These are phyloP conservation scores for Serendipita vermifera DNA, from an alignment of 768 basidiomycete genomes.

Conservation along the genomic window DNA sequence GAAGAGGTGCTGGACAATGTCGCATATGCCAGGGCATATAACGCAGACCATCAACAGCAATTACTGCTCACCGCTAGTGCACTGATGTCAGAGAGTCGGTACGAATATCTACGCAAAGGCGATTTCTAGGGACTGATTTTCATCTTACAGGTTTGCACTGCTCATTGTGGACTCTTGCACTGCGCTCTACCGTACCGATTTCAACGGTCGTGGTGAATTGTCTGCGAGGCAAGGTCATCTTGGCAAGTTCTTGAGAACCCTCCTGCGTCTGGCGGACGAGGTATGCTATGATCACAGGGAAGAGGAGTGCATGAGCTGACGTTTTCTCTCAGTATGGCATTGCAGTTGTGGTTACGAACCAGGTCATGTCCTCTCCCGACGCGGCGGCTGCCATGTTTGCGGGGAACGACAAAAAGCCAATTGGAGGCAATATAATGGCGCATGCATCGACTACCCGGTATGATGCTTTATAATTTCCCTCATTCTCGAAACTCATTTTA, in stretches of 20 bases:
- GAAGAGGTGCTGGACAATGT: conserved; percentile 98
- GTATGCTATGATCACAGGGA: conserved; percentile 33
- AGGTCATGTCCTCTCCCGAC: conserved; percentile 99
- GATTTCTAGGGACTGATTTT: no score
- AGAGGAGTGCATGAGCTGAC: conserved; percentile 4
- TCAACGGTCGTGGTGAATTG: conserved; percentile 87
- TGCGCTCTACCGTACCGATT: conserved; percentile 89
- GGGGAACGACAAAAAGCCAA: conserved; percentile 92
- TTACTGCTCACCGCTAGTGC: conserved; percentile 86
- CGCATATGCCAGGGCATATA: conserved; percentile 96
- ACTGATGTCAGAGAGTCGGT: conserved; percentile 99
- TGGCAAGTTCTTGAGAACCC: conserved; percentile 85
- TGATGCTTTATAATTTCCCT: conserved; percentile 9
- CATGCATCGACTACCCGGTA: conserved; percentile 96
- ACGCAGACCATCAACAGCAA: conserved; percentile 91
- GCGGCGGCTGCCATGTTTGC: conserved; percentile 80
- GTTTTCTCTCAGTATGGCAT: conserved; percentile 66
- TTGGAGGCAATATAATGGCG: conserved; percentile 98
- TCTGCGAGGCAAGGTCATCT: conserved; percentile 92
- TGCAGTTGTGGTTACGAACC: conserved; percentile 93
- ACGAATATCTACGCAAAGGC: not conserved
- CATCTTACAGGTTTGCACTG: conserved; percentile 65
- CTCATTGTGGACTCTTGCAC: conserved; percentile 96
- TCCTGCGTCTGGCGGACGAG: conserved; percentile 93
- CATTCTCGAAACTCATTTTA: conserved; percentile 1